A percentile compares a stretch with the other conserved stretches of the same genome.
Conservation (phyloP, 148 eudicot genomes). For the Nepenthes mirabilis region DNA sequence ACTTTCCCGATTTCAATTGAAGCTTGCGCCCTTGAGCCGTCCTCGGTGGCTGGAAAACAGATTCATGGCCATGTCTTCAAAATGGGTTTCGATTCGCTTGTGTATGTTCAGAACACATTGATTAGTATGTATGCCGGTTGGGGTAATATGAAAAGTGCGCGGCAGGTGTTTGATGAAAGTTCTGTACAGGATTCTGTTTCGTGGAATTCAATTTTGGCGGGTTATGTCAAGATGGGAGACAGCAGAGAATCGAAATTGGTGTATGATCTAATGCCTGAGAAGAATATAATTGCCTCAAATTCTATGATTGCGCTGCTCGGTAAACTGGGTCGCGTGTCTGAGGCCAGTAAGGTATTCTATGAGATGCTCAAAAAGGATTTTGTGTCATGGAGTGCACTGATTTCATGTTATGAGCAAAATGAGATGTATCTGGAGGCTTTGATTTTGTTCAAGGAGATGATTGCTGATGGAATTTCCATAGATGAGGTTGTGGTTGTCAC, state of each 20-base stretch:
- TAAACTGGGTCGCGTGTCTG: conserved; percentile 28
- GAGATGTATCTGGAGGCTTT: conserved; percentile 41
- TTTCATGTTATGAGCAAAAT: conserved; percentile 60
- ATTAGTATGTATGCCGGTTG: conserved; percentile 48
- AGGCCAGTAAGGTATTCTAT: conserved; percentile 38
- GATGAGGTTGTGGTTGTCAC: conserved; percentile 57
- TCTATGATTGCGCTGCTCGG: conserved; percentile 64
- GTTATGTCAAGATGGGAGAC: conserved; percentile 34
- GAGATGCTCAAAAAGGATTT: conserved; percentile 39
- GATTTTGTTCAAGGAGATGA: conserved; percentile 35
- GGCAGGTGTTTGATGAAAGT: conserved; percentile 65
- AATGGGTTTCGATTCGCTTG: conserved; percentile 45
- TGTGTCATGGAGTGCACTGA: conserved; percentile 69
- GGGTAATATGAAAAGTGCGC: conserved; percentile 25
- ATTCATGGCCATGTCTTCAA: conserved; percentile 54
- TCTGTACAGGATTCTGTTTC: conserved; percentile 50
- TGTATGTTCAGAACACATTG: conserved; percentile 45
- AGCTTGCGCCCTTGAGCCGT: conserved; percentile 19
- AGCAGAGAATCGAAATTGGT: conserved; percentile 34
- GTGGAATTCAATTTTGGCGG: conserved; percentile 68
- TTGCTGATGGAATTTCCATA: conserved; percentile 14
- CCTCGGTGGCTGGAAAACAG: conserved; percentile 32
- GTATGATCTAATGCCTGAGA: conserved; percentile 38
- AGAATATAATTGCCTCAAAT: conserved; percentile 48
- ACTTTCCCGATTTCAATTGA: conserved; percentile 45